Evolutionary conservation across 2,329 filamentous ascomycete species (phyloP), one percentile per base, ranked within the genome.

Genomic region (Epichloe festucae): DNA sequence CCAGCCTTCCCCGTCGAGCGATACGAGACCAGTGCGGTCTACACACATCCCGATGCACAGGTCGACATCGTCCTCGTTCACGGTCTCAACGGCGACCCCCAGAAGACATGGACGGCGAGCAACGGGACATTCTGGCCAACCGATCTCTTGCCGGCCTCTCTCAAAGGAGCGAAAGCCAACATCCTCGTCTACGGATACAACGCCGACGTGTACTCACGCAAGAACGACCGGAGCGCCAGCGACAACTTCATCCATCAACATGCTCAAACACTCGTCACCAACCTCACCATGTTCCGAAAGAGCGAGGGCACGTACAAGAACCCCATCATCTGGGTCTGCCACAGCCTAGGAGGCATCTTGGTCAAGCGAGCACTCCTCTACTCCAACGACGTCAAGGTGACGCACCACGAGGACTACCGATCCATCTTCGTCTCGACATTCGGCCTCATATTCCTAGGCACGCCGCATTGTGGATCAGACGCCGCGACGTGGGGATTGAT

Each of bases 161-260:
- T 88, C 15, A 74, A 72, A 50, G 68, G 72, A 10, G 71, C 72
- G 11, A 75, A 75, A 23, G 82, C 81, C 49, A 80, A 86, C 49
- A 70, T 89, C 19, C 66, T 88, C 50, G 82, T 84, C 1, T 88
- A 87, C 61, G 85, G 85, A 23, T 89, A 88, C 63, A 86, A 89
- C 62, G 83, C 84, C 23, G 82, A 86, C 53, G 74, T 79, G 23
- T 76, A 74, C 58, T 72, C 72, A 4, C 69, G 69, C 46, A 66
- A 65, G 48, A 70, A 73, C 54, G 66, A 71, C 57, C 74, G 76
- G 50, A 76, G 72, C 17, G 77, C 79, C 3, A 84, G 79, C 59
- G 77, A 84, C 57, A 82, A 82, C 65, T 80, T 77, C 58, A 79
- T 88, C 58, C 77, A 82, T 54, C 78, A 85, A 60, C 84, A 88